Percentiles rank a stretch among this genome's conserved stretches.
These are phyloP conservation scores for Deakozyma indianensis DNA, from an alignment of 805 yeast genomes.

Conservation along the genomic window DNA sequence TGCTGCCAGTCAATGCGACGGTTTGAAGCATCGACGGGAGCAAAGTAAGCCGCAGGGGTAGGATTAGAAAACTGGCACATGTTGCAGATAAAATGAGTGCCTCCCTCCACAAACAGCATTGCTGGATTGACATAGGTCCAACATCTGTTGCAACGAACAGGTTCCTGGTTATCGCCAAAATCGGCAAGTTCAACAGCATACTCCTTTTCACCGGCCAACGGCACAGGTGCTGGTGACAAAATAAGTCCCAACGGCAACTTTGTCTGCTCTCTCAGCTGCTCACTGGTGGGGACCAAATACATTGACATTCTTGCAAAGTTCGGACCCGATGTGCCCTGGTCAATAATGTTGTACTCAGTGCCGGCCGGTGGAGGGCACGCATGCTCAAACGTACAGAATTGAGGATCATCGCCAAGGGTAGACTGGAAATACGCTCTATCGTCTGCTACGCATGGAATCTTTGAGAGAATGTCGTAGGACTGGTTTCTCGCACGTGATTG, in stretches of 20 bases:
- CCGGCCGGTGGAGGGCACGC: conserved; percentile 77
- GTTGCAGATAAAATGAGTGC: conserved; percentile 63
- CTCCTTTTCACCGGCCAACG: conserved; percentile 42
- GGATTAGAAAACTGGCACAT: conserved; percentile 67
- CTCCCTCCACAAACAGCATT: conserved; percentile 47
- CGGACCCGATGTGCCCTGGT: conserved; percentile 79
- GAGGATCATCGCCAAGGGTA: conserved; percentile 21
- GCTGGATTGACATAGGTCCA: conserved; percentile 80
- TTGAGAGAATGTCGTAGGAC: conserved; percentile 1
- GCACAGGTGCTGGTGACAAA: conserved; percentile 39
- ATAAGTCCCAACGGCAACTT: conserved; percentile 72
- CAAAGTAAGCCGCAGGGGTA: conserved; percentile 51
- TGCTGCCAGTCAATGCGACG: conserved; percentile 46
- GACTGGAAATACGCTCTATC: conserved; percentile 19
- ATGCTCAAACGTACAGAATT: conserved; percentile 61
- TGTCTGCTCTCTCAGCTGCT: conserved; percentile 51
- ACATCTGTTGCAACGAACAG: conserved; percentile 86
- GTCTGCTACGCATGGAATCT: conserved; percentile 25
- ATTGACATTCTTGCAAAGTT: conserved; percentile 62
- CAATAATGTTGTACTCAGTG: conserved; percentile 50
- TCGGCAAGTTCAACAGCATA: conserved; percentile 56
- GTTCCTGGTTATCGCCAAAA: conserved; percentile 40
- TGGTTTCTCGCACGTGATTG: not conserved
- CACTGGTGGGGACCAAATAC: conserved; percentile 71
- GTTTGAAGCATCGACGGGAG: conserved; percentile 47